Evolutionary conservation across 148 eudicot species (phyloP).

Genomic region (Vaccinium corymbosum): DNA sequence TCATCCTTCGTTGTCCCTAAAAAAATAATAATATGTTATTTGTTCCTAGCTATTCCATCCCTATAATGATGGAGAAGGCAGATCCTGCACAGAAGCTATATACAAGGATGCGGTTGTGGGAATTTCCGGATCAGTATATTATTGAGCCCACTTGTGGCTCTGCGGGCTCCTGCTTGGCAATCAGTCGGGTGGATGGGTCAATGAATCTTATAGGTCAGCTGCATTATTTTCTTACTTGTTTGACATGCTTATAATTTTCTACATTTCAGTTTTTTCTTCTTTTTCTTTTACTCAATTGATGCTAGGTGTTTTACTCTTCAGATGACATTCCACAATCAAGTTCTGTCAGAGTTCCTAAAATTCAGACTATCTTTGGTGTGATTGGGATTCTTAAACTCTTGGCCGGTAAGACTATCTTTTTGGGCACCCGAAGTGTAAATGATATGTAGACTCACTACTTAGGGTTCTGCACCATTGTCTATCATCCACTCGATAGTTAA

Average conservation of each 20-base stretch:
- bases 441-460: background rate
- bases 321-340: constrained; percentile 79
- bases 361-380: constrained; percentile 73
- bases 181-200: constrained; percentile 84
- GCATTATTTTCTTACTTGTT: constrained; percentile 11
- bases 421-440: background rate
- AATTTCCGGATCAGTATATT: constrained; percentile 76
- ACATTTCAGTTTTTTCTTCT: constrained; percentile 1
- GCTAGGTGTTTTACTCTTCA: constrained; percentile 22
- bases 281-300: background rate
- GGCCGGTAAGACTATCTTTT: constrained; percentile 53
- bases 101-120: constrained; percentile 87
- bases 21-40: constrained; percentile 9
- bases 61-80: constrained; percentile 55
- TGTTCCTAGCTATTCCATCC: constrained; percentile 21
- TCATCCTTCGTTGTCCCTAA: background rate
- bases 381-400: constrained; percentile 83
- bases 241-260: background rate
- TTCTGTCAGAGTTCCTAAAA: constrained; percentile 65
- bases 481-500: background rate
- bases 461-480: background rate
- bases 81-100: constrained; percentile 59
- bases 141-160: constrained; percentile 89
- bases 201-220: constrained; percentile 66
- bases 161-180: constrained; percentile 52